Percentiles rank a stretch among this genome's conserved stretches.
Evolutionary conservation across 139 green algal genomes (phyloP).

Genomic region (Closterium sp.): DNA sequence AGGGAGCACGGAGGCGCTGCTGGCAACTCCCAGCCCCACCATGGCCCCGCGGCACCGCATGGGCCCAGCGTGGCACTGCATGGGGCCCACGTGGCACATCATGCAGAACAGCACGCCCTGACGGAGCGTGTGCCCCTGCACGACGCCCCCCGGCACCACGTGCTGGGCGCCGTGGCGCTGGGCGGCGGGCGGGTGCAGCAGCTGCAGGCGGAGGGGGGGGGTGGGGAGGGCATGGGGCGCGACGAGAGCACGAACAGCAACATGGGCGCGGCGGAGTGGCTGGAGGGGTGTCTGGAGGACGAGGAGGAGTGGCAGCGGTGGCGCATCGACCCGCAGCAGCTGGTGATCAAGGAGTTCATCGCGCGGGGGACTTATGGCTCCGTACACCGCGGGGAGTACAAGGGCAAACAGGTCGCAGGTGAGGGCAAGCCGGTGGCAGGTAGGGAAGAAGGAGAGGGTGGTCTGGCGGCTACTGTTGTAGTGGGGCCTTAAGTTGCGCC

Average conservation of each 20-base stretch:
- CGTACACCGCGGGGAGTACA: slow-evolving; percentile 15
- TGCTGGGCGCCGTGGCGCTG: no score
- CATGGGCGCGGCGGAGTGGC: neutral
- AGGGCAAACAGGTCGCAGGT: slow-evolving; percentile 22
- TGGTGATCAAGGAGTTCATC: slow-evolving; percentile 22
- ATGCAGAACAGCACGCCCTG: no score
- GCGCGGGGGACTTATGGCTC: slow-evolving; percentile 25
- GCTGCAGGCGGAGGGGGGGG: neutral
- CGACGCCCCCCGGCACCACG: no score
- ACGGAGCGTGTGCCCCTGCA: neutral
- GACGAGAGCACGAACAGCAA: neutral
- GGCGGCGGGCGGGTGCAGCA: neutral
- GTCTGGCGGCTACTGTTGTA: no score
- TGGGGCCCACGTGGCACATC: no score
- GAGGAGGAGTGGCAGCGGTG: slow-evolving; percentile 4
- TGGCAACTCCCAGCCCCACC: neutral
- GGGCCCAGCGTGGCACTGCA: no score
- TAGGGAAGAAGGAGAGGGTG: no score
- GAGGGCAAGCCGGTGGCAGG: no score
- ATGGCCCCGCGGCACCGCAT: neutral
- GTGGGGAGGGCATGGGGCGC: neutral
- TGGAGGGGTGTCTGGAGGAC: neutral
- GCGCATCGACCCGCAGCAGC: slow-evolving; percentile 27
- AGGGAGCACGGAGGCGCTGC: no score
- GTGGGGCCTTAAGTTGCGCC: no score